Percentiles rank a stretch among this genome's conserved stretches.
Conservation (phyloP, 2,329 filamentous ascomycete genomes). For the Septoria linicola region DNA sequence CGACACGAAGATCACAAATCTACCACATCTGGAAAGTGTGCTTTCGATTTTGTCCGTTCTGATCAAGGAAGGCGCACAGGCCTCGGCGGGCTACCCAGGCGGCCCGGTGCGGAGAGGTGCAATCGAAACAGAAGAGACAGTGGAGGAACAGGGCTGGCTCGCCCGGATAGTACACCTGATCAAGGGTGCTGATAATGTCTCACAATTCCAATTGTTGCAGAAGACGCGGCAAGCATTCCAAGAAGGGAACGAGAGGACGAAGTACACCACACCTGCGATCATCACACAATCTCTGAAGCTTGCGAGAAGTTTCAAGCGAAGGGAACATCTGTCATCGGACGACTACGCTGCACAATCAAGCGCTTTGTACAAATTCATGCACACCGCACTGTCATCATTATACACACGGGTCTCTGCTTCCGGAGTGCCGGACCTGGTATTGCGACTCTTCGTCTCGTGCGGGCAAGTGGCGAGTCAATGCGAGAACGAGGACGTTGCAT, state of each 20-base stretch:
- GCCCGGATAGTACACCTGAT: slow-evolving; percentile 89
- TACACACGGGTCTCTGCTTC: slow-evolving; percentile 74
- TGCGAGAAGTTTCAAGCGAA: slow-evolving; percentile 80
- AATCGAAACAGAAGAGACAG: slow-evolving; percentile 90
- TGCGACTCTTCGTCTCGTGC: slow-evolving; percentile 86
- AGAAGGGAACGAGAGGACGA: slow-evolving; percentile 91
- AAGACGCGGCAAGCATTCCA: slow-evolving; percentile 80
- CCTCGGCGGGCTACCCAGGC: slow-evolving; percentile 77
- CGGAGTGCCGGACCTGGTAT: slow-evolving; percentile 79
- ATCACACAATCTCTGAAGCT: slow-evolving; percentile 88
- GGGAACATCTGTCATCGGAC: slow-evolving; percentile 80
- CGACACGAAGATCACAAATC: slow-evolving; percentile 73
- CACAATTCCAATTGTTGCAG: slow-evolving; percentile 86
- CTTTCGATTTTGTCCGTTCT: slow-evolving; percentile 85
- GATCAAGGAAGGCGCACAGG: slow-evolving; percentile 86
- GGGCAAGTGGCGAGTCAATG: slow-evolving; percentile 90
- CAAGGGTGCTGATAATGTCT: slow-evolving; percentile 80
- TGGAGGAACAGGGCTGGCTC: slow-evolving; percentile 97
- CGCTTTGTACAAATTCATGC: slow-evolving; percentile 91
- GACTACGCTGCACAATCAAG: slow-evolving; percentile 73
- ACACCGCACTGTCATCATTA: slow-evolving; percentile 79
- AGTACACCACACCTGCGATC: slow-evolving; percentile 90
- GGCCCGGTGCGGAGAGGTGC: slow-evolving; percentile 70
- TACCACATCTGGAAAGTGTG: slow-evolving; percentile 81
- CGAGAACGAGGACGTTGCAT: slow-evolving; percentile 91